Evolutionary conservation across 2,329 filamentous ascomycete species (phyloP), one percentile per base, ranked within the genome.

Genomic region (Apiospora marii): DNA sequence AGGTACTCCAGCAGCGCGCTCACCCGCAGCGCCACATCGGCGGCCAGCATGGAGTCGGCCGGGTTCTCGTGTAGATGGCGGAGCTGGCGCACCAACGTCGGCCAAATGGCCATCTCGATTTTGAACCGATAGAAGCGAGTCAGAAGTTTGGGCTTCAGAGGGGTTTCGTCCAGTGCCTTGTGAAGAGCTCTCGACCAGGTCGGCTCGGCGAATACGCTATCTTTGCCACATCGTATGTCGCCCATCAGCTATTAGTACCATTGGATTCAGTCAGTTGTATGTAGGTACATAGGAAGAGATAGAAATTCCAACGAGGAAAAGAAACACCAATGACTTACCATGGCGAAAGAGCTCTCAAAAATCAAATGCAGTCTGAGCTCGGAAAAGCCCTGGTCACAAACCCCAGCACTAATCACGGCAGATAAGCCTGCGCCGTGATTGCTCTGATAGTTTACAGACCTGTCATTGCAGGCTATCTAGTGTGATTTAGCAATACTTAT

Each of bases 291-390:
- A 41, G 37, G 37, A 61, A 61, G 16, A 37, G 14, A 22, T 14
- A 48, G 2, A n/a, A 22, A 3, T 14, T 12, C 13, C 13, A 46
- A 37, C 2, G 37, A 8, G 37, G 3, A 78, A 74, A 22, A 24
- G 58, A 30, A 5, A 3, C 19, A 53, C 7, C 37, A 41, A 41
- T 48, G 5, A 74, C 76, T 72, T 64, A 80, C 78, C 76, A 80
- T 79, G 43, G 79, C 76, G 49, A 76, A 79, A 68, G 77, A 76
- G 46, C 75, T 77, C 68, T 79, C 79, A 49, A 80, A 79, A 0
- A 75, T 77, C 19, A 77, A 73, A 67, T 79, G 77, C 12, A 80
- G 71, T 12, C 71, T 73, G n/a, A 80, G 72, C 27, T 75, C 77
- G 22, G 75, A 72, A 61, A 79, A 79, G 1, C 61, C 74, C 69